A percentile compares a stretch with the other conserved stretches of the same genome.
Evolutionary conservation across 257 asterid species (phyloP).

Genomic region (Paulownia fortunei): DNA sequence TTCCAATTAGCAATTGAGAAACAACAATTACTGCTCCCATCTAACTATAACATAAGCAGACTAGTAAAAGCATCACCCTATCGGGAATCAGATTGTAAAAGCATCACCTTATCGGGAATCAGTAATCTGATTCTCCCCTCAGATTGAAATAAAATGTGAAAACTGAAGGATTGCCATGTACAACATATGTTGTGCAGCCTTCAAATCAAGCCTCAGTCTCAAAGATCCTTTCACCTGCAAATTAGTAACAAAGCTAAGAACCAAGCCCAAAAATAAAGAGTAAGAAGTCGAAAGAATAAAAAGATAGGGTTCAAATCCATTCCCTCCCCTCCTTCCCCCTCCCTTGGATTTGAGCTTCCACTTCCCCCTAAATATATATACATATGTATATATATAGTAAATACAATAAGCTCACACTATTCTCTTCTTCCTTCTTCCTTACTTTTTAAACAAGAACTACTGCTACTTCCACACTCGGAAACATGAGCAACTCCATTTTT

Average conservation of each 20-base stretch:
- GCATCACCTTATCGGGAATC: conserved; percentile 21
- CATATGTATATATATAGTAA: too few relatives aligned
- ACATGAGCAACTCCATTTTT: not conserved
- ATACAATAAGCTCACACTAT: not conserved
- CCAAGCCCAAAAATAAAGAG: not conserved
- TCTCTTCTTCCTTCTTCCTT: not conserved
- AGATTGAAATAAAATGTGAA: conserved; percentile 17
- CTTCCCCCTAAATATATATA: too few relatives aligned
- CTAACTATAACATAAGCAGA: not conserved
- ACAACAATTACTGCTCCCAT: conserved; percentile 2
- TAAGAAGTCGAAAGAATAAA: not conserved
- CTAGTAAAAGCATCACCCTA: not conserved
- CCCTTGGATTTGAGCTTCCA: too few relatives aligned
- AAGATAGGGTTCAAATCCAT: not conserved
- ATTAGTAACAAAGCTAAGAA: not conserved
- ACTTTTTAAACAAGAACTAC: not conserved
- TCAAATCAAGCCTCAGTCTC: conserved; percentile 31
- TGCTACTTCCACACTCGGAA: not conserved
- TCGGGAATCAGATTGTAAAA: not conserved
- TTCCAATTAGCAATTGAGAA: conserved; percentile 13
- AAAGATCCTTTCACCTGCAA: conserved; percentile 38
- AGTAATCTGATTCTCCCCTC: conserved; percentile 22
- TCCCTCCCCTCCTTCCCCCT: too few relatives aligned
- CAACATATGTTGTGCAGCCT: conserved; percentile 27
- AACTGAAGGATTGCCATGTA: conserved; percentile 21